phyloP scores from a whole-genome alignment of 306 rosid species.

The Mucuna pruriens region DNA sequence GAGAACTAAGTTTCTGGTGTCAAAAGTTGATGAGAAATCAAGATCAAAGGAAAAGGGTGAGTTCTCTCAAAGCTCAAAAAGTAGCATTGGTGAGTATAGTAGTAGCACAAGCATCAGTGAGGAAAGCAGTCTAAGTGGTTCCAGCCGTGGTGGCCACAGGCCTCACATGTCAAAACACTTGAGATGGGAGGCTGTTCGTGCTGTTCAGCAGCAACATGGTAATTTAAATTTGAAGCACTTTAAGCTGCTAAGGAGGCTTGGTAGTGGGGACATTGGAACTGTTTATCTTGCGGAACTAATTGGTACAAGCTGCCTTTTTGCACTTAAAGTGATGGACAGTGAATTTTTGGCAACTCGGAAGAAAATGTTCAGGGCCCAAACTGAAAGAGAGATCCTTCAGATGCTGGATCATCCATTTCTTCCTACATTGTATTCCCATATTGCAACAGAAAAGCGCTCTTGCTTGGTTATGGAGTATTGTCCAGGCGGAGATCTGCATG shows the following conservation, averaged over 20 bases:
- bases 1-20: conserved; percentile 59
- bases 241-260: conserved; percentile 78
- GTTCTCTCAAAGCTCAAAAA: conserved; percentile 94
- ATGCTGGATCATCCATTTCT: conserved; percentile 98
- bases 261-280: conserved; percentile 97
- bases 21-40: conserved; percentile 69
- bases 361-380: conserved; percentile 87
- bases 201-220: conserved; percentile 74
- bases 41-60: conserved; percentile 87
- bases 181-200: conserved; percentile 92
- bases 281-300: conserved; percentile 94
- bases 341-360: conserved; percentile 82
- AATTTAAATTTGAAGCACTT: conserved; percentile 77
- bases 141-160: conserved; percentile 82
- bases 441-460: conserved; percentile 76
- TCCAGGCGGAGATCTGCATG: conserved; percentile 96
- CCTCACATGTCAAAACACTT: conserved; percentile 98
- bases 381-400: conserved; percentile 92
- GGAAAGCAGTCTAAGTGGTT: conserved; percentile 80
- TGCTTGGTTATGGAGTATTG: conserved; percentile 97
- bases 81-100: conserved; percentile 93
- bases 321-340: conserved; percentile 92
- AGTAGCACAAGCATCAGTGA: conserved; percentile 93
- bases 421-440: conserved; percentile 82
- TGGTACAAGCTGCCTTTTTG: conserved; percentile 77